Percentiles rank a stretch among this genome's conserved stretches.
These are phyloP conservation scores for Pisolithus thermaeus DNA, from an alignment of 1,284 basidiomycete genomes.

Conservation along the genomic window DNA sequence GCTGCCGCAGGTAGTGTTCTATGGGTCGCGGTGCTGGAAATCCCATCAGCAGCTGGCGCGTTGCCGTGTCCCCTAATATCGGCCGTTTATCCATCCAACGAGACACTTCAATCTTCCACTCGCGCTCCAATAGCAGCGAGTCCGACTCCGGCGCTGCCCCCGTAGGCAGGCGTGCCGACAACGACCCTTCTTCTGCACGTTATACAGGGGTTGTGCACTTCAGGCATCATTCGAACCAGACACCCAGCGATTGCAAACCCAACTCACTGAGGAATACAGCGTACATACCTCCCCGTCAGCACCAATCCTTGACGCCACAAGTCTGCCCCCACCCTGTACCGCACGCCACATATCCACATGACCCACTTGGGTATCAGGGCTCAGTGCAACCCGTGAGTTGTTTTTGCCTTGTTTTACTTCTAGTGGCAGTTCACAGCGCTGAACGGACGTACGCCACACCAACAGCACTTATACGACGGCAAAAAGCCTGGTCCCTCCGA, in stretches of 20 bases:
- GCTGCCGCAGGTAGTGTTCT: neutral
- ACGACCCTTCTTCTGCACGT: slow-evolving; percentile 10
- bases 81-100: slow-evolving; percentile 13
- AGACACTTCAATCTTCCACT: slow-evolving; percentile 15
- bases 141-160: slow-evolving; percentile 22
- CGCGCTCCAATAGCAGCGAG: slow-evolving; percentile 20
- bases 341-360: slow-evolving; percentile 8
- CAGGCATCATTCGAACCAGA: slow-evolving; percentile 9
- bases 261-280: slow-evolving; percentile 24
- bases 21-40: slow-evolving; percentile 19
- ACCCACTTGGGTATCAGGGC: slow-evolving; percentile 9
- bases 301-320: slow-evolving; percentile 15
- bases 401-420: neutral
- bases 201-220: slow-evolving; percentile 6
- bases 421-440: neutral
- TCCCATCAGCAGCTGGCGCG: slow-evolving; percentile 9
- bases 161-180: slow-evolving; percentile 12
- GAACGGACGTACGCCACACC: neutral
- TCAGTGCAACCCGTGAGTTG: slow-evolving; percentile 12
- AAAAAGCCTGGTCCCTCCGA: slow-evolving; percentile 21
- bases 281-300: slow-evolving; percentile 24
- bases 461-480: slow-evolving; percentile 17
- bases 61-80: slow-evolving; percentile 6
- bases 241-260: slow-evolving; percentile 8
- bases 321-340: slow-evolving; percentile 13